Evolutionary conservation across 148 eudicot genomes (phyloP).

Genomic region (Cornus kousa): DNA sequence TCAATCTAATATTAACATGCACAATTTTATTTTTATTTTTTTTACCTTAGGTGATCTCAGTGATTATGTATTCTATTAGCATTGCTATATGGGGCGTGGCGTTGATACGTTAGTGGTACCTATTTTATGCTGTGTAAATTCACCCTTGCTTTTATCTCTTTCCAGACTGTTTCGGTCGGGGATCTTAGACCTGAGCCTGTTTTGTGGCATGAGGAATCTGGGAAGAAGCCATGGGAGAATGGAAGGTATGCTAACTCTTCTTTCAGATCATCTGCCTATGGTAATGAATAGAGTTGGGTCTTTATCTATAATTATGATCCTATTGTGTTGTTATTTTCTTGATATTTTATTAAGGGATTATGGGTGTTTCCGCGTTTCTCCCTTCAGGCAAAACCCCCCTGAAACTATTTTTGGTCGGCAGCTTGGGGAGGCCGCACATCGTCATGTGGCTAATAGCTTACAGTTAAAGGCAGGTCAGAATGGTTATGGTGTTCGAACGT

Average conservation of each 20-base stretch:
- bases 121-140: slow-evolving; percentile 6
- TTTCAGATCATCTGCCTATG: background rate
- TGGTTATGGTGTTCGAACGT: slow-evolving; percentile 25
- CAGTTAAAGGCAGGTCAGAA: slow-evolving; percentile 34
- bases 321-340: background rate
- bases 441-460: slow-evolving; percentile 76
- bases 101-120: background rate
- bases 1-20: too few species aligned
- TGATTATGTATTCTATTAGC: background rate
- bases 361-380: background rate
- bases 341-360: background rate
- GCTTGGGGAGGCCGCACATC: slow-evolving; percentile 86
- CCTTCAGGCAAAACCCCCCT: slow-evolving; percentile 46
- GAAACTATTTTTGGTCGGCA: slow-evolving; percentile 69
- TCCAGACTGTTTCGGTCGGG: slow-evolving; percentile 58
- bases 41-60: too few species aligned
- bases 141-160: background rate
- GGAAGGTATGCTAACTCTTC: slow-evolving; percentile 41
- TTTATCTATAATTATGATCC: background rate
- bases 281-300: background rate
- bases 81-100: background rate
- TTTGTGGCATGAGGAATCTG: slow-evolving; percentile 83
- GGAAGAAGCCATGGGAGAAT: slow-evolving; percentile 51
- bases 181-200: slow-evolving; percentile 69
- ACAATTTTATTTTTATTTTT: too few species aligned